Evolutionary conservation across 257 asterid genomes (phyloP), one percentile per base, ranked within the genome.

Genomic region (Plantago elongata): DNA sequence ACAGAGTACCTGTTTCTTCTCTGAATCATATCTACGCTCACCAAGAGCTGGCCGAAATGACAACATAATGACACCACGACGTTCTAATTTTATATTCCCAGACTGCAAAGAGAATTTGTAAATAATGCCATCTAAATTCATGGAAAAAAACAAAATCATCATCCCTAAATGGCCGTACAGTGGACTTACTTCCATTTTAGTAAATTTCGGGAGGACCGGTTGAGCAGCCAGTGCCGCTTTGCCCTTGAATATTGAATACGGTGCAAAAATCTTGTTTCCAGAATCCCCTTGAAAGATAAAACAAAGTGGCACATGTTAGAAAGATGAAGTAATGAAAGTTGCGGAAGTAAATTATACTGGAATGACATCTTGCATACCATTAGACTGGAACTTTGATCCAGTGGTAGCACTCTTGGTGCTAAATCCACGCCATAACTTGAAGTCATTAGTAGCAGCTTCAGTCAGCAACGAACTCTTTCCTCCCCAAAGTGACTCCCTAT

Each of bases 1-100:
- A 42, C 7, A 47, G 14, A 55, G 60, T 78, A 89, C 98, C 95
- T 86, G 94, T 75, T 79, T 81, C 85, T 81, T 86, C 11, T 89
- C 95, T 87, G 89, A 88, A 69, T 92, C 84, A 65, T 92, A 92
- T 76, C 84, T 92, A 68, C 95, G 95, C 74, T 86, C 97, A 57
- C 88, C 97, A 68, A 89, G 57, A 50, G 99, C 79, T 14, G 97
- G 99, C 85, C 83, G 78, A 66, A 89, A 68, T 44, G 90, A 81
- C 77, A 92, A 61, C 84, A 86, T 74, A 59, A 92, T 84, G 68
- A 46, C 65, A 70, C 97, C 97, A 3, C 78, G 80, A 11, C 95
- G 97, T 60, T 80, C 90, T 40, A 92, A 76, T 75, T 51, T 81
- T 69, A 83, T 60, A 69, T 49, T 78, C 63, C 99, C 97, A 55